Evolutionary conservation across 2,329 filamentous ascomycete species (phyloP).

Genomic region (Plenodomus tracheiphilus): DNA sequence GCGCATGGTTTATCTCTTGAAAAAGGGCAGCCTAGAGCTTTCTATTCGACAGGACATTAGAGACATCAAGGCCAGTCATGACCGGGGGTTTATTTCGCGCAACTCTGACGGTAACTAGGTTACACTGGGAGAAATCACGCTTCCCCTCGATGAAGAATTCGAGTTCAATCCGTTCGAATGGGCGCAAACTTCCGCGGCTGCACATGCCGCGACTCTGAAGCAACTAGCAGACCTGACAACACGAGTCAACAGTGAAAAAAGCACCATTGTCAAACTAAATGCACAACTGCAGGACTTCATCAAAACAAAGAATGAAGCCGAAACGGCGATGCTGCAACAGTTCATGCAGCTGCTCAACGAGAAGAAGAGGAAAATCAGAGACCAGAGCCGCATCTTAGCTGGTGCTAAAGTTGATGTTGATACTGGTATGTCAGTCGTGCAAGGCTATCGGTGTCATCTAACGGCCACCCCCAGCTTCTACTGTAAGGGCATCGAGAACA

Average conservation of each 20-base stretch:
- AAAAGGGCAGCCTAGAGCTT: conserved; percentile 59
- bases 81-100: not conserved
- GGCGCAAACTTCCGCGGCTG: conserved; percentile 63
- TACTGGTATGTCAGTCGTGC: conserved; percentile 23
- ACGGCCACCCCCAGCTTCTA: conserved; percentile 20
- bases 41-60: conserved; percentile 64
- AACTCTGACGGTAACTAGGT: conserved; percentile 20
- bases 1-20: conserved; percentile 62
- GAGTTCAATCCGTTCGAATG: conserved; percentile 70
- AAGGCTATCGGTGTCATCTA: conserved; percentile 1
- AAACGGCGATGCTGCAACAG: conserved; percentile 68
- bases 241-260: conserved; percentile 55
- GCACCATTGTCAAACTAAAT: conserved; percentile 61
- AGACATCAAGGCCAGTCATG: conserved; percentile 65
- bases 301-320: conserved; percentile 66
- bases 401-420: conserved; percentile 53
- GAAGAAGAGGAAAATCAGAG: conserved; percentile 78
- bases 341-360: conserved; percentile 73
- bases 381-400: conserved; percentile 68
- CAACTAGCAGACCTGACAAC: conserved; percentile 50
- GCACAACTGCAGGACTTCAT: conserved; percentile 68
- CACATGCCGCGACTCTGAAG: conserved; percentile 51
- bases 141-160: conserved; percentile 60
- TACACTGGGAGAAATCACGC: conserved; percentile 67
- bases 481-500: conserved; percentile 31